Evolutionary conservation across 169 alveolate species (phyloP).

Genomic region (Plasmodium adleri): DNA sequence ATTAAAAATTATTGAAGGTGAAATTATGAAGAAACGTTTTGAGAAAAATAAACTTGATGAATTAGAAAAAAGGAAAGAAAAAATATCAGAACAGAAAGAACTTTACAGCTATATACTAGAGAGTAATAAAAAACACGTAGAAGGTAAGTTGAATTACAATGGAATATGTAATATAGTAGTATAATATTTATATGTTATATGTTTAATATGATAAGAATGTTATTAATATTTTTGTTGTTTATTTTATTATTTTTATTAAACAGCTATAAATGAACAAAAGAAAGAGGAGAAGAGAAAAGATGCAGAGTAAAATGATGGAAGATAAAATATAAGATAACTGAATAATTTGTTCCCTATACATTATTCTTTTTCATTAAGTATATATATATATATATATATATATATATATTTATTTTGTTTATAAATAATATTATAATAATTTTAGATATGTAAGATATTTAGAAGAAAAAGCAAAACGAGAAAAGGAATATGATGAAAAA

Average conservation of each 20-base stretch:
- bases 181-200: too few relatives aligned
- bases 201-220: too few relatives aligned
- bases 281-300: constrained; percentile 50
- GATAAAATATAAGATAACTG: neutral
- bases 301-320: constrained; percentile 39
- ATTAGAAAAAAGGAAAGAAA: constrained; percentile 62
- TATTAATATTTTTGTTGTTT: too few relatives aligned
- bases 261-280: constrained; percentile 36
- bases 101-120: constrained; percentile 47
- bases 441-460: constrained; percentile 37
- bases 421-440: neutral
- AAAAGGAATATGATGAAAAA: constrained; percentile 71
- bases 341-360: too few relatives aligned
- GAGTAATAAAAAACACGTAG: constrained; percentile 53
- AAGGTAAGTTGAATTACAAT: constrained; percentile 1
- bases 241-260: neutral
- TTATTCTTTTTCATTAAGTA: too few relatives aligned
- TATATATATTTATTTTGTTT: too few relatives aligned
- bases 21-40: constrained; percentile 66
- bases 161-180: neutral
- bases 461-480: constrained; percentile 48
- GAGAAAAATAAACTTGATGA: constrained; percentile 70
- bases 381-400: too few relatives aligned
- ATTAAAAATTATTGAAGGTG: constrained; percentile 62
- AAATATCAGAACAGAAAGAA: constrained; percentile 24